Percentiles rank a stretch among this genome's conserved stretches.
phyloP scores from a whole-genome alignment of 116 monocot genomes.

The Phalaenopsis hybrid region DNA sequence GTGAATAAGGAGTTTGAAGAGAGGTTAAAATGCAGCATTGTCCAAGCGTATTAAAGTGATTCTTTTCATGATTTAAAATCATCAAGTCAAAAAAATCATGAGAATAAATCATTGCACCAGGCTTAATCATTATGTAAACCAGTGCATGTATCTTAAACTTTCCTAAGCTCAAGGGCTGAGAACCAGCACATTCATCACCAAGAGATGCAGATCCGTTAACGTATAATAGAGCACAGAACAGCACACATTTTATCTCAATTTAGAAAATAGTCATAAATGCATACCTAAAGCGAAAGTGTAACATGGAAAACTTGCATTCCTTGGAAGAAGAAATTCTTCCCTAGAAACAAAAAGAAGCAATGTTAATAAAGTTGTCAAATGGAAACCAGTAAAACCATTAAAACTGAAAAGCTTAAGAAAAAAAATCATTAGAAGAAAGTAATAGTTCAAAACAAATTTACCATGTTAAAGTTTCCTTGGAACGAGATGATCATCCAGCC shows the following conservation, averaged over 20 bases:
- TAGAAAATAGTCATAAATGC: background rate
- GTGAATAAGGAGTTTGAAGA: no score
- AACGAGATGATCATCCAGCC: constrained; percentile 19
- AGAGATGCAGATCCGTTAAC: background rate
- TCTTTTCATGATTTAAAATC: background rate
- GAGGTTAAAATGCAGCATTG: background rate
- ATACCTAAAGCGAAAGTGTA: background rate
- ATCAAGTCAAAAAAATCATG: background rate
- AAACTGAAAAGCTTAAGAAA: background rate
- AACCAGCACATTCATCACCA: background rate
- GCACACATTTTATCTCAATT: background rate
- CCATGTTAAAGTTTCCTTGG: constrained; percentile 5
- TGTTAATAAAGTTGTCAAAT: background rate
- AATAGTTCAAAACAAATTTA: constrained; percentile 6
- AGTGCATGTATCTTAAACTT: background rate
- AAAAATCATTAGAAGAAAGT: background rate
- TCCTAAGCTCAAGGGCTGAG: background rate
- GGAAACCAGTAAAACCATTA: background rate
- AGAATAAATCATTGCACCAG: background rate
- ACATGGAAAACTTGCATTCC: constrained; percentile 4
- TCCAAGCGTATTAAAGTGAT: background rate
- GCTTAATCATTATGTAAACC: background rate
- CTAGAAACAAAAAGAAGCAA: background rate
- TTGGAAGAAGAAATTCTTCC: background rate
- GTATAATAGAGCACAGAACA: background rate